Evolutionary conservation across 2,329 filamentous ascomycete species (phyloP).

Genomic region (Conoideocrella luteorostrata): DNA sequence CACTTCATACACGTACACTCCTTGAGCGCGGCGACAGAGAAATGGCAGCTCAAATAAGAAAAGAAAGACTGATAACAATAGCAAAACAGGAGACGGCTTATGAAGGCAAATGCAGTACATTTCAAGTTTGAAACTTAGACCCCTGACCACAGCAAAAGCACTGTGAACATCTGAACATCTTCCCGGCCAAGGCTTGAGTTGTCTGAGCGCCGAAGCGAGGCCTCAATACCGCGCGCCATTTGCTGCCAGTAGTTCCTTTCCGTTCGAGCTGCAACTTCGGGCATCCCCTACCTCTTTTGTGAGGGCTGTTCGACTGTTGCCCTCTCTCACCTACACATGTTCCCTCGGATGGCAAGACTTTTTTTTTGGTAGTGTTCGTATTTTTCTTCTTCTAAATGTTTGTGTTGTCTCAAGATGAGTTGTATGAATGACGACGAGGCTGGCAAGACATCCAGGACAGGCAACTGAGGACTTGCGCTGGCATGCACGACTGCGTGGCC

Average conservation of each 20-base stretch:
- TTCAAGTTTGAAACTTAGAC: slow-evolving; percentile 6
- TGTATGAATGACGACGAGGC: slow-evolving; percentile 3
- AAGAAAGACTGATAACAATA: too few species aligned
- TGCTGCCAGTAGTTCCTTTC: background rate
- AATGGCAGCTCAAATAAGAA: too few species aligned
- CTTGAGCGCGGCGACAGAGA: too few species aligned
- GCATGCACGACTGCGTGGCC: slow-evolving; percentile 26
- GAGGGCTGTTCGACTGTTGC: too few species aligned
- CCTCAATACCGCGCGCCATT: slow-evolving; percentile 3
- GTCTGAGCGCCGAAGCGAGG: slow-evolving; percentile 2
- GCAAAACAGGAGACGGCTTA: too few species aligned
- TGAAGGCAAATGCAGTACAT: too few species aligned
- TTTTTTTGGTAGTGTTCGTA: background rate
- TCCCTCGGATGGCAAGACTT: background rate
- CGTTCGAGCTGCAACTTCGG: background rate
- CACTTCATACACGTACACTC: too few species aligned
- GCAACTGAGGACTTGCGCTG: slow-evolving; percentile 12
- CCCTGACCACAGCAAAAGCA: slow-evolving; percentile 1
- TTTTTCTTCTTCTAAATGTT: background rate
- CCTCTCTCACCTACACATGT: background rate
- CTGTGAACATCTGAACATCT: too few species aligned
- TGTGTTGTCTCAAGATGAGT: background rate
- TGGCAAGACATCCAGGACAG: slow-evolving; percentile 1
- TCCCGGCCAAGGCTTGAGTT: background rate
- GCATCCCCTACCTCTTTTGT: too few species aligned